Base-by-base conservation (phyloP, 345 rosid genomes). In the Crucihimalaya himalaica region DNA sequence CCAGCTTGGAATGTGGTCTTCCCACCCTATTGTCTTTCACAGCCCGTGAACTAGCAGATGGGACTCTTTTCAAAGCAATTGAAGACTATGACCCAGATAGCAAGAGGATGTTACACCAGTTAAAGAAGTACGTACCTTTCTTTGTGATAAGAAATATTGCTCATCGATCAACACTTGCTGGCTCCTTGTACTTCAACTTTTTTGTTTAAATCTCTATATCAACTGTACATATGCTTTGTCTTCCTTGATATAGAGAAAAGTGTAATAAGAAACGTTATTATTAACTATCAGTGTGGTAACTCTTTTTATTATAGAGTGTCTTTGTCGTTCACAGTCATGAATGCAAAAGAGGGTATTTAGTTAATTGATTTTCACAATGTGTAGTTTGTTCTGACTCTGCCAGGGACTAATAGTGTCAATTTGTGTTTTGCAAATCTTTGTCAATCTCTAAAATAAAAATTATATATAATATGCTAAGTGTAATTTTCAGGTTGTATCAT, bases 41-140 rank as follows among this genome's bases (percentile, higher is more conserved):
- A 32, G 97, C 99, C 67, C 91, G 94, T 78, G 99, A 95, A 82
- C 69, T 95, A 76, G 83, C 98, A 43, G 98, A 95, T 82, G 99
- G 98, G 63, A 86, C 99, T 61, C 83, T 95, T 74, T 95, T 95
- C 83, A 92, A 86, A 84, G 92, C 97, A 68, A 95, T 95, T 47
- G 89, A 95, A 81, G 90, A 90, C 68, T 95, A 92, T 80, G 99
- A 95, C 81, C 85, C 98, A 34, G 98, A 92, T 81, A 88, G 86
- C 94, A 89, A 89, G 84, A 92, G 94, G 81, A 76, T 87, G 63
- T 75, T 95, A 75, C 70, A 87, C 75, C 99, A 85, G 61, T 75
- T 95, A 76, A 73, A 88, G 68, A 92, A 90, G 99, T 92, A 77
- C 51, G 86, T 61, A 43, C 40, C 27, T 60, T 50, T 42, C 62